Evolutionary conservation across 2,329 filamentous ascomycete species (phyloP).

Genomic region (Lasiodiplodia theobromae): DNA sequence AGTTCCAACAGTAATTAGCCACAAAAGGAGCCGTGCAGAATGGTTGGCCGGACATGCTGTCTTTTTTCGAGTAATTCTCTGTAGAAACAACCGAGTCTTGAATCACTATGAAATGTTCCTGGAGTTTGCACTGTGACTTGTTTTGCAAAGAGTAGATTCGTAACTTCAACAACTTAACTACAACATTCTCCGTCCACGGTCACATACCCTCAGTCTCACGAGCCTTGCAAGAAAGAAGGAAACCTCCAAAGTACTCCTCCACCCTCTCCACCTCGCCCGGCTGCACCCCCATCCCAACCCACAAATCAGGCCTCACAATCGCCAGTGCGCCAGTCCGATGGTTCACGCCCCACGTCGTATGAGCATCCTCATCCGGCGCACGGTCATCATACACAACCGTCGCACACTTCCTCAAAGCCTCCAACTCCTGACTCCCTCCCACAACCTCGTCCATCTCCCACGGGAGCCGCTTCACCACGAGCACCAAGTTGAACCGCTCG

Average conservation of each 20-base stretch:
- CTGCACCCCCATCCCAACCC: slow-evolving; percentile 30
- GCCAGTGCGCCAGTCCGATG: slow-evolving; percentile 36
- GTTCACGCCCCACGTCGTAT: slow-evolving; percentile 34
- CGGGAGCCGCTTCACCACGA: slow-evolving; percentile 40
- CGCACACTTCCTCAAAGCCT: slow-evolving; percentile 28
- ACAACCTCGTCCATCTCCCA: slow-evolving; percentile 33
- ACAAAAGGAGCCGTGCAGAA: no score
- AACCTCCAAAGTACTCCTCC: slow-evolving; percentile 30
- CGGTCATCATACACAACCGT: slow-evolving; percentile 39
- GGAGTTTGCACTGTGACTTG: no score
- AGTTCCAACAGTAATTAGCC: no score
- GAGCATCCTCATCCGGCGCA: slow-evolving; percentile 39
- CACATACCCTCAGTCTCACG: no score
- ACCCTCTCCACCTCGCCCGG: slow-evolving; percentile 29
- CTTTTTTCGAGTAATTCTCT: no score
- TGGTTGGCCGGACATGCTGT: no score
- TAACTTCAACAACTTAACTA: no score
- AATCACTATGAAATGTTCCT: no score
- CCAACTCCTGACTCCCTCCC: neutral
- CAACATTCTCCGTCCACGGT: no score
- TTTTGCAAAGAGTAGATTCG: no score
- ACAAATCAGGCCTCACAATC: slow-evolving; percentile 34
- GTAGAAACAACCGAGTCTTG: no score
- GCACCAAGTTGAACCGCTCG: slow-evolving; percentile 40
- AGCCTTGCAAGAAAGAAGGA: slow-evolving; percentile 14